phyloP scores from a whole-genome alignment of 345 rosid species.

The Punica granatum region DNA sequence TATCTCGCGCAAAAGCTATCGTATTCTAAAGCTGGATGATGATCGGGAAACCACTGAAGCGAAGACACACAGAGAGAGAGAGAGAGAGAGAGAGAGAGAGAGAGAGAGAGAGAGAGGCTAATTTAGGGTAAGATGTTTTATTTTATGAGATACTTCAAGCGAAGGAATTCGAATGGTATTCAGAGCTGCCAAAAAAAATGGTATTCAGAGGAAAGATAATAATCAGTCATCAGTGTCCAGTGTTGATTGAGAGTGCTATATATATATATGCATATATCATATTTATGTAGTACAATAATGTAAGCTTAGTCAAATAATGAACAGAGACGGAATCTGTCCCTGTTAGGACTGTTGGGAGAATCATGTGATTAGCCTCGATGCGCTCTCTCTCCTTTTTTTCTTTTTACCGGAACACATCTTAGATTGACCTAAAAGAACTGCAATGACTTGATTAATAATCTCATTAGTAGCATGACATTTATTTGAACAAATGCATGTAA shows the following conservation, averaged over 20 bases:
- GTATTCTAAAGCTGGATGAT: not conserved
- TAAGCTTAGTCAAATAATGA: not conserved
- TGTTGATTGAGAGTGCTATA: slow-evolving; percentile 28
- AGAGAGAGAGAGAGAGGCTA: not conserved
- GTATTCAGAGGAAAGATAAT: slow-evolving; percentile 1
- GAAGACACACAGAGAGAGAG: not conserved
- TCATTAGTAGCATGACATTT: no score
- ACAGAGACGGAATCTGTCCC: not conserved
- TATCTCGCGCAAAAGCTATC: not conserved
- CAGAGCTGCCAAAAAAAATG: no score
- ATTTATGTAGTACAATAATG: not conserved
- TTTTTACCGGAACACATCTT: not conserved
- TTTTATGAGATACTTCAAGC: no score
- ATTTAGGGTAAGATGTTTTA: slow-evolving; percentile 22
- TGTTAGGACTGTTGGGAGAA: not conserved
- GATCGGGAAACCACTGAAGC: not conserved
- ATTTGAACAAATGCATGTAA: no score
- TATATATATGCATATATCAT: not conserved
- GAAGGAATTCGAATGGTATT: no score
- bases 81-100: slow-evolving; percentile 1
- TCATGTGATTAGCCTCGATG: not conserved
- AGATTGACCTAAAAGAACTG: not conserved
- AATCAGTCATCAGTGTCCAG: not conserved
- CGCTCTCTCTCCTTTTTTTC: not conserved
- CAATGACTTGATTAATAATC: no score